Conservation (phyloP, 2,329 filamentous ascomycete genomes). For the Dactylonectria macrodidyma region DNA sequence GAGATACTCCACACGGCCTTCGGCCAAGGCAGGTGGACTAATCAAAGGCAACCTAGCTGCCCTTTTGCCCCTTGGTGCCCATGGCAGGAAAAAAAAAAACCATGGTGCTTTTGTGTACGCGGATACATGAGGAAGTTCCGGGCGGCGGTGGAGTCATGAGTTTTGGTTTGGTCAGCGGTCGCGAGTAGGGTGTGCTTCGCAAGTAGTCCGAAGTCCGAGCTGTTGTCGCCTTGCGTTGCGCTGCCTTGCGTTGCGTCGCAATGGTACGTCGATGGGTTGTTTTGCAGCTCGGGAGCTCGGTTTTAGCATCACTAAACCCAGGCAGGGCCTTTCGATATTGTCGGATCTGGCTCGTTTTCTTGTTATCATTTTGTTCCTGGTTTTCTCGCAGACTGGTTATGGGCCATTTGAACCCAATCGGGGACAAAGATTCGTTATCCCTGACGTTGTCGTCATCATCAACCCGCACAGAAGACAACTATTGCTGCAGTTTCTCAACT, state of each 20-base stretch:
- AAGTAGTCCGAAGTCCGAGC: slow-evolving; percentile 21
- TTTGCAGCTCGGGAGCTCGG: slow-evolving; percentile 19
- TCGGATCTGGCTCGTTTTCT: not conserved
- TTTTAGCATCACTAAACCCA: not conserved
- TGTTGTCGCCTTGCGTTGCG: slow-evolving; percentile 1
- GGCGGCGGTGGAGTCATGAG: not conserved
- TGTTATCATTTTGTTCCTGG: not conserved
- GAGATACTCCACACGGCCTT: slow-evolving; percentile 23
- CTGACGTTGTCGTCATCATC: slow-evolving; percentile 16
- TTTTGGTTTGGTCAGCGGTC: not conserved
- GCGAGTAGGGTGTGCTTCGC: not conserved
- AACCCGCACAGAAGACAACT: not conserved
- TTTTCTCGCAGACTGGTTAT: not conserved
- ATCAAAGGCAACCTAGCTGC: slow-evolving; percentile 1
- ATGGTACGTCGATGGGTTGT: slow-evolving; percentile 24
- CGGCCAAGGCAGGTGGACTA: slow-evolving; percentile 10
- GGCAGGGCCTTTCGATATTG: not conserved
- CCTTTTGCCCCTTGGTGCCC: not conserved
- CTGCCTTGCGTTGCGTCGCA: slow-evolving; percentile 10
- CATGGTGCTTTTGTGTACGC: not conserved
- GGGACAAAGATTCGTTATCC: not conserved
- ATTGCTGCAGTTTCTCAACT: not conserved
- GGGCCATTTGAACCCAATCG: not conserved
- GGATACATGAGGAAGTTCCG: not conserved
- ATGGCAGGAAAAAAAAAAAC: slow-evolving; percentile 5